Conservation (phyloP, 805 yeast species). For the Metschnikowia chrysomelidarum region DNA sequence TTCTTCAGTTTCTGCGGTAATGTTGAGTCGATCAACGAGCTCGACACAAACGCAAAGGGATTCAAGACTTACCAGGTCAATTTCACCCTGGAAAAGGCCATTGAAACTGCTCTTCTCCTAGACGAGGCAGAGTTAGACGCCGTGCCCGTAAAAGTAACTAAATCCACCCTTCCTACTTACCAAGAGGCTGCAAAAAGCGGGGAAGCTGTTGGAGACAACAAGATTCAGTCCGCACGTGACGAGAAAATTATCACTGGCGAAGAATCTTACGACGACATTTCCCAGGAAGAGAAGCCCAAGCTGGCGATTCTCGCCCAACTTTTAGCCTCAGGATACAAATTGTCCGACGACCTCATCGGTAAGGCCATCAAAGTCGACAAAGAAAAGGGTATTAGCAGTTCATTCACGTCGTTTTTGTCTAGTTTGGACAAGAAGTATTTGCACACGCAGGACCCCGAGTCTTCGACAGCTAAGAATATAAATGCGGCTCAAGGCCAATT, state of each 20-base stretch:
- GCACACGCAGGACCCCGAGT: slow-evolving; percentile 55
- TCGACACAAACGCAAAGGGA: slow-evolving; percentile 27
- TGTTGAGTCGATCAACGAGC: slow-evolving; percentile 34
- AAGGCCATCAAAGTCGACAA: slow-evolving; percentile 64
- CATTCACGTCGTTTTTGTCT: slow-evolving; percentile 55
- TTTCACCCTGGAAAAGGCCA: slow-evolving; percentile 59
- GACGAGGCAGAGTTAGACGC: slow-evolving; percentile 75
- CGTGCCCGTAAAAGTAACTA: slow-evolving; percentile 46
- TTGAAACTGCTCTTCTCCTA: slow-evolving; percentile 65
- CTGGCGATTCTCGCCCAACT: slow-evolving; percentile 73
- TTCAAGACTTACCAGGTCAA: slow-evolving; percentile 45
- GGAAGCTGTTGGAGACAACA: slow-evolving; percentile 18
- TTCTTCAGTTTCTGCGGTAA: slow-evolving; percentile 76
- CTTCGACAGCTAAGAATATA: slow-evolving; percentile 32
- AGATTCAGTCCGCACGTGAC: slow-evolving; percentile 18
- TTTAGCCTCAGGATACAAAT: slow-evolving; percentile 67
- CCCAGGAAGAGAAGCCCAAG: slow-evolving; percentile 78
- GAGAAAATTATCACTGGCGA: slow-evolving; percentile 28
- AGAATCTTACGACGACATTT: slow-evolving; percentile 45
- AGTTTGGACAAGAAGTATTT: slow-evolving; percentile 57
- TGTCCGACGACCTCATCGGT: slow-evolving; percentile 59
- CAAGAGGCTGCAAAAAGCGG: slow-evolving; percentile 9
- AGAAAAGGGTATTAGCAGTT: slow-evolving; percentile 56
- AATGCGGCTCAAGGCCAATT: slow-evolving; percentile 25
- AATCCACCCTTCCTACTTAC: slow-evolving; percentile 20